Percentiles rank a stretch among this genome's conserved stretches.
phyloP scores from a whole-genome alignment of 2,329 filamentous ascomycete species.

The Talaromyces sp. region DNA sequence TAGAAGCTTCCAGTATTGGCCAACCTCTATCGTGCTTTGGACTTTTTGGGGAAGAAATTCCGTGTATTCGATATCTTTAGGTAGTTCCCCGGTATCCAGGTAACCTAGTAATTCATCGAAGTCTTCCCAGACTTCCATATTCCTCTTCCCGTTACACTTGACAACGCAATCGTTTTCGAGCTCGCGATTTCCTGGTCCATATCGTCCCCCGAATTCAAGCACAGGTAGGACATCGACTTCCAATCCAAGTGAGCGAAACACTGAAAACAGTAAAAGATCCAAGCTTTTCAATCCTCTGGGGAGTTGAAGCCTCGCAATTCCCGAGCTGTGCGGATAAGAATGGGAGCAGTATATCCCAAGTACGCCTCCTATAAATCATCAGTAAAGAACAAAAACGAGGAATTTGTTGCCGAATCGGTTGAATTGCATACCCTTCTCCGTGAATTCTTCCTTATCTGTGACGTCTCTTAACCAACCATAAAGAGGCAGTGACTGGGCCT shows the following conservation, averaged over 20 bases:
- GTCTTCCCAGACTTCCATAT: too few relatives aligned
- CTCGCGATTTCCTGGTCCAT: neutral
- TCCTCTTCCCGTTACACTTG: too few relatives aligned
- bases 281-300: conserved; percentile 43
- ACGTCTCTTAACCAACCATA: neutral
- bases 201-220: conserved; percentile 4
- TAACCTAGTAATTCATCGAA: too few relatives aligned
- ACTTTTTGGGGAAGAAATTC: neutral
- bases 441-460: conserved; percentile 24
- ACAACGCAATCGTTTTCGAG: too few relatives aligned
- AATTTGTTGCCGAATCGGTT: neutral
- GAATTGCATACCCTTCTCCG: conserved; percentile 28
- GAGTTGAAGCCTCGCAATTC: conserved; percentile 17
- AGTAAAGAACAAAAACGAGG: neutral
- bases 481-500: conserved; percentile 1
- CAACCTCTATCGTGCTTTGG: neutral
- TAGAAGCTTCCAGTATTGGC: conserved; percentile 7
- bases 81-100: neutral
- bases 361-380: conserved; percentile 31
- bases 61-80: neutral
- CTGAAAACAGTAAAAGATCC: conserved; percentile 41
- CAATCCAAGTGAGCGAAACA: conserved; percentile 30
- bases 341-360: conserved; percentile 47
- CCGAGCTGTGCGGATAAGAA: conserved; percentile 42
- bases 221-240: conserved; percentile 28